phyloP scores from a whole-genome alignment of 192 early-diverging fungal species.

The Backusella westeae region DNA sequence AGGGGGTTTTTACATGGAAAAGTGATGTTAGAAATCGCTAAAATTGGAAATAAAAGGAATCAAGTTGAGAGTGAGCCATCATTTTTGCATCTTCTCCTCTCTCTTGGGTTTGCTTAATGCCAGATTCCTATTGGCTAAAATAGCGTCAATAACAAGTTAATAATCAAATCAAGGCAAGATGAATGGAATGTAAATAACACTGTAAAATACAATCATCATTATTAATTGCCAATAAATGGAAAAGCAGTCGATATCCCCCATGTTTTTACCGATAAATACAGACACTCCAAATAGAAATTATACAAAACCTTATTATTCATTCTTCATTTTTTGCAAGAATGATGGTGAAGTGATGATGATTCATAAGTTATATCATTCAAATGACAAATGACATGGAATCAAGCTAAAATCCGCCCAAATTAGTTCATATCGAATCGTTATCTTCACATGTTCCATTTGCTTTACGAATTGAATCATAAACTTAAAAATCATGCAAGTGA shows the following conservation, averaged over 20 bases:
- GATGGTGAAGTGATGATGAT: background rate
- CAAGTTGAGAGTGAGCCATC: too few species aligned
- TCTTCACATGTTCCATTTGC: background rate
- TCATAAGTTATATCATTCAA: background rate
- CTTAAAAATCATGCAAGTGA: conserved; percentile 5
- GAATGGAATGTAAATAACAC: too few species aligned
- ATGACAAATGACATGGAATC: background rate
- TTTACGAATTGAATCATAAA: background rate
- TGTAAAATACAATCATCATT: too few species aligned
- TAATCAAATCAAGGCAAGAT: too few species aligned
- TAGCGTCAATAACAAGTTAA: too few species aligned
- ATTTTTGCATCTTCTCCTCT: too few species aligned
- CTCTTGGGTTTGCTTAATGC: too few species aligned
- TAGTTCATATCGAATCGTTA: background rate
- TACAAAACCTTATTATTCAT: too few species aligned
- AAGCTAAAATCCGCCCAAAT: background rate
- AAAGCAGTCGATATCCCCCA: background rate
- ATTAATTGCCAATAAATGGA: too few species aligned
- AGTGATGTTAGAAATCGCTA: background rate
- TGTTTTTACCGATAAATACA: too few species aligned
- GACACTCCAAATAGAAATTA: too few species aligned
- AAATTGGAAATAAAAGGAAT: background rate
- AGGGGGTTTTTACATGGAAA: background rate
- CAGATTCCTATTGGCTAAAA: background rate
- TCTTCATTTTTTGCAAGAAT: too few species aligned